Conservation (phyloP, 2,329 filamentous ascomycete species). For the Colletotrichum karsti region DNA sequence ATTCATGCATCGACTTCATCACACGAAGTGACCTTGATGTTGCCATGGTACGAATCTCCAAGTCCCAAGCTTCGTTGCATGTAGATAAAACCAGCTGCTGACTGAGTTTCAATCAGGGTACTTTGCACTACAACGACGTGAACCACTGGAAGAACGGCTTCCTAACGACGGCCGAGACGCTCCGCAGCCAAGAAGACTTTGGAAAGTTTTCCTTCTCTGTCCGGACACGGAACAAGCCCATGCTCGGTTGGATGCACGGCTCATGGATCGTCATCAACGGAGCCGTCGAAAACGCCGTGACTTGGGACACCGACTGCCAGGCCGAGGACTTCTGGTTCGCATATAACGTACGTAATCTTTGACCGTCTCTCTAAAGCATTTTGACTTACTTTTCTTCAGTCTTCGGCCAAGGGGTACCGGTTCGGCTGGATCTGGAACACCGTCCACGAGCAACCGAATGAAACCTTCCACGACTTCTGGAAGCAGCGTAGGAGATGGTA, state of each 20-base stretch:
- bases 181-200: slow-evolving; percentile 3
- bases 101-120: not conserved
- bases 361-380: rapidly evolving
- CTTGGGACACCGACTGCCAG: slow-evolving; percentile 3
- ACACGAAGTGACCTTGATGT: not conserved
- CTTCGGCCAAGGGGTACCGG: not conserved
- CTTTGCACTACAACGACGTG: slow-evolving; percentile 11
- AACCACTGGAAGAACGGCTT: slow-evolving; percentile 11
- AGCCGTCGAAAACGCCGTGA: not conserved
- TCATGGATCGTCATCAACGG: slow-evolving; percentile 14
- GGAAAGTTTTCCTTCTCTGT: slow-evolving; percentile 5
- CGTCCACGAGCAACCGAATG: not conserved
- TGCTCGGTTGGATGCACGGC: slow-evolving; percentile 7
- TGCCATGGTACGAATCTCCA: not conserved
- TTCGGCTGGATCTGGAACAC: not conserved
- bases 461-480: slow-evolving; percentile 6
- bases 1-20: not conserved
- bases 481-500: slow-evolving; percentile 13
- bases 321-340: slow-evolving; percentile 8
- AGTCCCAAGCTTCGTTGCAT: no score
- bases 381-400: not conserved
- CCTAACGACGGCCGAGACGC: not conserved
- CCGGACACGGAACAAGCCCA: not conserved
- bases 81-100: not conserved
- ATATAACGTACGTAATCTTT: not conserved